A percentile compares a stretch with the other conserved stretches of the same genome.
Conservation (phyloP, 352 stramenopile species). For the Phytophthora ramorum region DNA sequence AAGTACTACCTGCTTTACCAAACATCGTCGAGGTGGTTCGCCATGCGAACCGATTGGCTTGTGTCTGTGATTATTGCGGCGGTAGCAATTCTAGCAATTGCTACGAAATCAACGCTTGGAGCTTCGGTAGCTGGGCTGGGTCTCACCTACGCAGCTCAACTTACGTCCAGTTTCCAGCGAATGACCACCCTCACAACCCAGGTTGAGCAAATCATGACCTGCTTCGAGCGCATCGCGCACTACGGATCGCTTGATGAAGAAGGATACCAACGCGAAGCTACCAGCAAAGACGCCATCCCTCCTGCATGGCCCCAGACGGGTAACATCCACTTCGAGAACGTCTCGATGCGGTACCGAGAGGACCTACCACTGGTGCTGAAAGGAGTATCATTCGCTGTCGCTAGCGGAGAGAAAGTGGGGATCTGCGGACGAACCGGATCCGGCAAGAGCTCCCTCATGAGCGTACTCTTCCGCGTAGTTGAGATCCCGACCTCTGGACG, state of each 20-base stretch:
- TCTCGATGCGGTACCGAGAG: conserved; percentile 55
- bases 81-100: conserved; percentile 87
- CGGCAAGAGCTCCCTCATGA: conserved; percentile 58
- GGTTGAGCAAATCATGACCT: conserved; percentile 68
- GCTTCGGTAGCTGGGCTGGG: conserved; percentile 33
- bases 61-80: conserved; percentile 88
- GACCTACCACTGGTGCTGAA: conserved; percentile 55
- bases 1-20: conserved; percentile 50
- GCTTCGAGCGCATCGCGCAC: conserved; percentile 48
- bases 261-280: conserved; percentile 32
- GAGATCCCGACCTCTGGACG: conserved; percentile 45
- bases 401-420: conserved; percentile 85
- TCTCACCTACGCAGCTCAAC: conserved; percentile 46
- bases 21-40: conserved; percentile 90
- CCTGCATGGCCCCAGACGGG: conserved; percentile 48
- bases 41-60: conserved; percentile 88
- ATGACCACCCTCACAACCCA: conserved; percentile 36
- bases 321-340: conserved; percentile 46
- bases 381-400: conserved; percentile 53
- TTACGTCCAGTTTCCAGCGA: conserved; percentile 54
- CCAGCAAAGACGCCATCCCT: conserved; percentile 8
- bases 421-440: conserved; percentile 53
- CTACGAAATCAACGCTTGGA: conserved; percentile 47
- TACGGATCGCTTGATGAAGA: conserved; percentile 50
- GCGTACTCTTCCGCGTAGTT: conserved; percentile 54